Evolutionary conservation across 2,329 filamentous ascomycete species (phyloP), one percentile per base, ranked within the genome.

Genomic region (Aspergillus tubingensis): DNA sequence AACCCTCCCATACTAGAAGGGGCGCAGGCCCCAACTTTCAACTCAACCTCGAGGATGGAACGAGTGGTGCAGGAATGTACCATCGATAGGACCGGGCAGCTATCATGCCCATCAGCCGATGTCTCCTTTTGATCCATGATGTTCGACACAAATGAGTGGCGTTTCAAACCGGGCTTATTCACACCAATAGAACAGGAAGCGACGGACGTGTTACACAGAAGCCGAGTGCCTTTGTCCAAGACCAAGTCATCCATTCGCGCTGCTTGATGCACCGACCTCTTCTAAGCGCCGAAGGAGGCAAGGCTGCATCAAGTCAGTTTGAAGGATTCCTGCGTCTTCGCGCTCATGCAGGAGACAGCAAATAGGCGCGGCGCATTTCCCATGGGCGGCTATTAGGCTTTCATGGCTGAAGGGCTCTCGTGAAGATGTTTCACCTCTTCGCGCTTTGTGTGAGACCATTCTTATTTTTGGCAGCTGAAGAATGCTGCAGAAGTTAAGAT

Each of bases 401-500:
- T 47, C 2, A 43, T n/a, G 39, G 21, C 39, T 44, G 41, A n/a
- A 25, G 21, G 52, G 17, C 25, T 39, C 38, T 25, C 38, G 21
- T 21, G 19, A 19, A 44, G 3, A 30, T 23, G 19, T 39, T 32
- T 43, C 38, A 43, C 8, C 52, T 53, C 8, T 13, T 25, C 10
- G 30, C 30, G 30, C 32, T 23, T 39, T 53, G 19, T 15, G 6
- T 3, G 15, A 7, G 52, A 13, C 30, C 38, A 13, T 15, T 23
- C 6, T 54, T 54, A 44, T 54, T 54, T 54, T 54, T 54, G 52
- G 52, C 36, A 54, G 17, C 52, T 21, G 17, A 44, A n/a, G 36
- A 23, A 17, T 17, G 7, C n/a, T 27, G 21, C 19, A 39, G 51
- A 25, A 17, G 39, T 43, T 10, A 10, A 19, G 30, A 43, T 19